Evolutionary conservation across 495 filamentous ascomycete genomes (phyloP).

Genomic region (Neurospora sp.): DNA sequence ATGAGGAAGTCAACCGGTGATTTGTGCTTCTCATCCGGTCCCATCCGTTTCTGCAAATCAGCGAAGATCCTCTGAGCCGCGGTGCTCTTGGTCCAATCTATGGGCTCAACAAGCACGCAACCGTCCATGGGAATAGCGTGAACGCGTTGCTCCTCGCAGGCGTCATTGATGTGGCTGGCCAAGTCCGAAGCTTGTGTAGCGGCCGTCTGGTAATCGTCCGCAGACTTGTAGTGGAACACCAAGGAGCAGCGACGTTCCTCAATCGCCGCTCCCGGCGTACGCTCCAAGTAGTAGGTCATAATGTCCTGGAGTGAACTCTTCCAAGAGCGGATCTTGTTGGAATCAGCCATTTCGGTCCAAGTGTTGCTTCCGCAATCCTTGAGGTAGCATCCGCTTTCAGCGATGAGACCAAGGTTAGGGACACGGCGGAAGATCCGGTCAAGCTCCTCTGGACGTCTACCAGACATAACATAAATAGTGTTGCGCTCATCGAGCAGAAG

Average conservation of each 20-base stretch:
- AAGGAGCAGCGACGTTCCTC: constrained; percentile 80
- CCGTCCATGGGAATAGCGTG: constrained; percentile 73
- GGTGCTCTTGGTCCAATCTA: constrained; percentile 73
- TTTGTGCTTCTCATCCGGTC: constrained; percentile 26
- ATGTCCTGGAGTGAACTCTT: constrained; percentile 67
- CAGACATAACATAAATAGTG: constrained; percentile 88
- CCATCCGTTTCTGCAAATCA: constrained; percentile 35
- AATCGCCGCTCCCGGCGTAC: constrained; percentile 75
- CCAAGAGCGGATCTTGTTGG: constrained; percentile 56
- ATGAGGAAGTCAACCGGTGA: constrained; percentile 69
- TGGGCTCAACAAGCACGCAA: constrained; percentile 69
- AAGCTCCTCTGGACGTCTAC: constrained; percentile 74
- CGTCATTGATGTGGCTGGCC: constrained; percentile 87
- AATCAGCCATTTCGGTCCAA: constrained; percentile 68
- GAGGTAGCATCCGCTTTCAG: constrained; percentile 87
- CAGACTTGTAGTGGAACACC: constrained; percentile 76
- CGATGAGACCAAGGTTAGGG: constrained; percentile 71
- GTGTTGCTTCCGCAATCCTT: constrained; percentile 52
- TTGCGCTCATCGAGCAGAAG: constrained; percentile 67
- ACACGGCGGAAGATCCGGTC: constrained; percentile 73
- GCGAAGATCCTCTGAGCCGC: constrained; percentile 63
- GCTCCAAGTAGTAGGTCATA: constrained; percentile 76
- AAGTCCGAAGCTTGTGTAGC: constrained; percentile 72
- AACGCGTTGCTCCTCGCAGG: constrained; percentile 69
- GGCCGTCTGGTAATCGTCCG: constrained; percentile 63